Conservation (phyloP, 73 alveolate genomes). For the Paramecium pentaurelia region DNA sequence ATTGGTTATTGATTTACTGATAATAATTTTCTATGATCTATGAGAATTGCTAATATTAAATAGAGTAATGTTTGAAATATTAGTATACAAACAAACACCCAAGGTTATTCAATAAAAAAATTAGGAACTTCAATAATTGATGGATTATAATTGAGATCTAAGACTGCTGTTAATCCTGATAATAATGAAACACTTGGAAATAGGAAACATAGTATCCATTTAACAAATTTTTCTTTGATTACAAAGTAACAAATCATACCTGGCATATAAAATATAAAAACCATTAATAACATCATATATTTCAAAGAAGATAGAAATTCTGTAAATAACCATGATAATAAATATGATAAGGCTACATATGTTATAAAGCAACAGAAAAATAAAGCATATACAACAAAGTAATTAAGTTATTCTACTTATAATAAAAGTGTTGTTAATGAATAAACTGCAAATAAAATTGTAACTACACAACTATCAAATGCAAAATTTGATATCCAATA, state of each 20-base stretch:
- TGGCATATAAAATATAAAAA: slow-evolving; percentile 18
- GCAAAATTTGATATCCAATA: slow-evolving; percentile 51
- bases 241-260: not conserved
- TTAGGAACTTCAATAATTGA: not conserved
- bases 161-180: not conserved
- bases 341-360: not conserved
- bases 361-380: not conserved
- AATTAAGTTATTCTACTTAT: not conserved
- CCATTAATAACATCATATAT: not conserved
- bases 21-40: not conserved
- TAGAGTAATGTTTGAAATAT: not conserved
- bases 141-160: not conserved
- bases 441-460: not conserved
- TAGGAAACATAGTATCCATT: not conserved
- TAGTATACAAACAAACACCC: not conserved
- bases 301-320: not conserved
- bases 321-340: not conserved
- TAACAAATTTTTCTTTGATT: not conserved
- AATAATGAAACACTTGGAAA: not conserved
- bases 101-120: not conserved
- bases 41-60: not conserved
- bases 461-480: slow-evolving; percentile 6
- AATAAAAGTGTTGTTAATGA: not conserved
- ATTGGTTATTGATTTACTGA: not conserved
- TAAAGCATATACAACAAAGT: not conserved